A percentile compares a stretch with the other conserved stretches of the same genome.
phyloP scores from a whole-genome alignment of 345 rosid species.

The Jatropha curcas region DNA sequence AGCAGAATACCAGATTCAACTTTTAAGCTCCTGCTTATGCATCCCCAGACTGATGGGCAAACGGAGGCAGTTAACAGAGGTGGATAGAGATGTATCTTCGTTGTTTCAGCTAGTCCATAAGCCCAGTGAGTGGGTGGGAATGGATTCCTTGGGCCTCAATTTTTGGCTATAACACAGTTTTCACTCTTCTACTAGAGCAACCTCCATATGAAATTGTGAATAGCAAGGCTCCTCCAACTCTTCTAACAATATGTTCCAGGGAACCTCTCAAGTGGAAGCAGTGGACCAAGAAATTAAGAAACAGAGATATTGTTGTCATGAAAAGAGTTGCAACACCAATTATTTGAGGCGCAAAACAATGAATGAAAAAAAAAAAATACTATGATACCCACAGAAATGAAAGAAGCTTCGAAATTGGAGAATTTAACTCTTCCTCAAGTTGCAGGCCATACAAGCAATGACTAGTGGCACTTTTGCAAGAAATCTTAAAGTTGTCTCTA shows the following conservation, averaged over 20 bases:
- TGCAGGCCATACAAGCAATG: neutral
- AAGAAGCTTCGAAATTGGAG: neutral
- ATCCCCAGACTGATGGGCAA: slow-evolving; percentile 5
- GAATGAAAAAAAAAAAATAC: neutral
- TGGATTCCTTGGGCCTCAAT: slow-evolving; percentile 12
- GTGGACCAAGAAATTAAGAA: no score
- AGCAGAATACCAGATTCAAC: neutral
- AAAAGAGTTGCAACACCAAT: no score
- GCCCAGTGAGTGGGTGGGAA: neutral
- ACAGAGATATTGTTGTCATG: no score
- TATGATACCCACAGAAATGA: neutral
- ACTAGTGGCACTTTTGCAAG: neutral
- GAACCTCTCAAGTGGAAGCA: no score
- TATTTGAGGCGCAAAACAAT: neutral
- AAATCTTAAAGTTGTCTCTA: neutral
- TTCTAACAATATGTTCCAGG: no score
- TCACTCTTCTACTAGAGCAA: neutral
- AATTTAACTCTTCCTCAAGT: neutral
- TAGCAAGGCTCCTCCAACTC: neutral
- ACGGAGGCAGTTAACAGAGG: neutral
- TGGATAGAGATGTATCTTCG: neutral
- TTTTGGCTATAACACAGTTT: slow-evolving; percentile 8
- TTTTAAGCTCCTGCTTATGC: neutral
- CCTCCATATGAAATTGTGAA: neutral
- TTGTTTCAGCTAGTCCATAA: neutral